Base-by-base conservation (phyloP, 202 grass and related monocot species). In the Thinopyrum obtusiflorum region DNA sequence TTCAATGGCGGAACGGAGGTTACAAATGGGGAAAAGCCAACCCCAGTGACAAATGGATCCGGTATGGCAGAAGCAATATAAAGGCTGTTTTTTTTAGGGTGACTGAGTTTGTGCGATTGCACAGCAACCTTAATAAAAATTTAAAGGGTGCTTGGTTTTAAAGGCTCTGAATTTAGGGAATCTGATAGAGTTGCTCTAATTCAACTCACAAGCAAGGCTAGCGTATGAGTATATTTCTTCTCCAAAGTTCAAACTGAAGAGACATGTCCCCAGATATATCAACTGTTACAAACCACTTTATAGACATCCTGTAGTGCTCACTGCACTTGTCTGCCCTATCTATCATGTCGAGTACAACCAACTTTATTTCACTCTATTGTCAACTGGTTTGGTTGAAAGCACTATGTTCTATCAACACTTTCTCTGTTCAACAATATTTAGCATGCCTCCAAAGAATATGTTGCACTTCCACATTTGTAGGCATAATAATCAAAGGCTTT, bases 161-260 rank as follows among this genome's bases (percentile, higher is more conserved):
- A n/a, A 57, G 51, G 51, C 51, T 57, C 51, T 57, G 18, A 57
- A 57, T n/a, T n/a, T n/a, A 57, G 51, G 51, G 51, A 57, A n/a
- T 57, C 51, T 57, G 51, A 18, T 57, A 57, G 51, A 9, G 18
- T 57, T 57, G 51, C 18, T 61, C 37, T 28, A 72, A 31, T 44
- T 71, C 35, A 44, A 78, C 73, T 78, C 39, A 77, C 20, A 57
- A 60, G 9, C 28, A 77, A 77, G 61, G 55, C 61, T 27, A 77
- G 28, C 25, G 13, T 65, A 76, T 12, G 11, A 24, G 26, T 31
- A 67, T 64, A 36, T 51, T 76, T 39, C 40, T 24, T 77, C 59
- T 76, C 27, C 29, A 47, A 14, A 67, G 14, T 55, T 77, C 11
- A 1, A 47, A 65, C 49, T 76, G 55, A 66, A 67, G 20, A 77